A percentile compares a stretch with the other conserved stretches of the same genome.
These are phyloP conservation scores for Aspergillus bombycis DNA, from an alignment of 2,329 filamentous ascomycete species.

Conservation along the genomic window DNA sequence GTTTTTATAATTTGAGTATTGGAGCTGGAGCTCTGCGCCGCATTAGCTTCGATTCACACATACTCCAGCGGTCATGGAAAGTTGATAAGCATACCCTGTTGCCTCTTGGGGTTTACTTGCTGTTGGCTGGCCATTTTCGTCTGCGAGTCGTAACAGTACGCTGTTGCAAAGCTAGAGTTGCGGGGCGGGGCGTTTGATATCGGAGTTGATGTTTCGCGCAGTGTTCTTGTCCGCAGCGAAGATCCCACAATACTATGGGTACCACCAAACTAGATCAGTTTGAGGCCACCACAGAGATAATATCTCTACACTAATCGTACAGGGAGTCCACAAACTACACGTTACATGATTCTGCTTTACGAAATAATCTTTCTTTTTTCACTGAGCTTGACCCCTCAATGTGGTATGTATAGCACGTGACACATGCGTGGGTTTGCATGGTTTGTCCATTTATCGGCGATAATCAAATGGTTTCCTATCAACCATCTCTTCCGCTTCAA, in stretches of 20 bases:
- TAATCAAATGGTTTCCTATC: constrained; percentile 4
- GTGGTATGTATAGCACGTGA: constrained; percentile 25
- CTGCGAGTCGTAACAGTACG: constrained; percentile 15
- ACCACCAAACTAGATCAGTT: background rate
- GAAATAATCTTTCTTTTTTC: background rate
- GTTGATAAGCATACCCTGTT: constrained; percentile 45
- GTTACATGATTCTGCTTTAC: too few relatives aligned
- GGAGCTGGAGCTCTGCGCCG: constrained; percentile 51
- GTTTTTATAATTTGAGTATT: constrained; percentile 63
- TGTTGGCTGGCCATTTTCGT: constrained; percentile 43
- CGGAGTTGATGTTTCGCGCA: constrained; percentile 12
- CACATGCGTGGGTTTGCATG: constrained; percentile 30
- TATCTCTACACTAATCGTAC: background rate
- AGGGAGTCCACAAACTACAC: background rate
- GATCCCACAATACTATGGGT: background rate
- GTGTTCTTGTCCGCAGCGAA: constrained; percentile 1
- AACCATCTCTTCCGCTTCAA: constrained; percentile 6
- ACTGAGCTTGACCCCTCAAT: background rate
- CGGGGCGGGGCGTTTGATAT: constrained; percentile 37
- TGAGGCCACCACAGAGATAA: background rate
- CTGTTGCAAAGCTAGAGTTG: constrained; percentile 34
- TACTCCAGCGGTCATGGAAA: background rate
- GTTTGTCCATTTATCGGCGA: constrained; percentile 27
- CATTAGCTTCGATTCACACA: constrained; percentile 14
- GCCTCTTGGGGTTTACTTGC: constrained; percentile 47